Conservation (phyloP, 2,329 filamentous ascomycete species). For the Ophiosphaerella narmari region DNA sequence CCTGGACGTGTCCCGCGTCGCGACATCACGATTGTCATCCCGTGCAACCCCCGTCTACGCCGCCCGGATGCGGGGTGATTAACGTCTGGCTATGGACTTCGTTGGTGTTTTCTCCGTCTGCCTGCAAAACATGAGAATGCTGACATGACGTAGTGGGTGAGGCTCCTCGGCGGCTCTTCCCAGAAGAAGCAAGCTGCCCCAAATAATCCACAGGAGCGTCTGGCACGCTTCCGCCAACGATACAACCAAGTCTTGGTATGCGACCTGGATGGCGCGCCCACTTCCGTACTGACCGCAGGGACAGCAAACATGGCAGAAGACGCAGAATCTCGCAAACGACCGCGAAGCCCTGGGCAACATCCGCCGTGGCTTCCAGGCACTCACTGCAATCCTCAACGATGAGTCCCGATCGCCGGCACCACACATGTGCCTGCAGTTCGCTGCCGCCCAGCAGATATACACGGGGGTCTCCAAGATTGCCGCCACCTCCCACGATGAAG, state of each 20-base stretch:
- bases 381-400: conserved; percentile 76
- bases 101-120: conserved; percentile 13
- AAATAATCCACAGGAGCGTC: conserved; percentile 63
- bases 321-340: conserved; percentile 57
- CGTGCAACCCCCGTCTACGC: conserved; percentile 20
- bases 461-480: conserved; percentile 88
- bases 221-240: conserved; percentile 64
- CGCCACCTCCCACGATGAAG: conserved; percentile 80
- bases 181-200: conserved; percentile 55
- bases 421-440: conserved; percentile 89
- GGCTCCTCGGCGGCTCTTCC: conserved; percentile 63
- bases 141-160: conserved; percentile 57
- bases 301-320: conserved; percentile 65
- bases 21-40: conserved; percentile 20
- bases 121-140: conserved; percentile 4
- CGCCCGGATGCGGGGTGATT: conserved; percentile 32
- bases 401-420: conserved; percentile 86
- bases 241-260: conserved; percentile 63
- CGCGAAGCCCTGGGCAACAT: conserved; percentile 56
- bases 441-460: conserved; percentile 85
- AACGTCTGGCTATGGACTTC: conserved; percentile 30
- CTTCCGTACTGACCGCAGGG: conserved; percentile 14
- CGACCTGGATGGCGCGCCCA: neutral
- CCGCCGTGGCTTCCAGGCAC: conserved; percentile 58
- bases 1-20: conserved; percentile 3